These are phyloP conservation scores for Backusella tuberculispora DNA, from an alignment of 192 early-diverging fungal genomes.

Conservation along the genomic window DNA sequence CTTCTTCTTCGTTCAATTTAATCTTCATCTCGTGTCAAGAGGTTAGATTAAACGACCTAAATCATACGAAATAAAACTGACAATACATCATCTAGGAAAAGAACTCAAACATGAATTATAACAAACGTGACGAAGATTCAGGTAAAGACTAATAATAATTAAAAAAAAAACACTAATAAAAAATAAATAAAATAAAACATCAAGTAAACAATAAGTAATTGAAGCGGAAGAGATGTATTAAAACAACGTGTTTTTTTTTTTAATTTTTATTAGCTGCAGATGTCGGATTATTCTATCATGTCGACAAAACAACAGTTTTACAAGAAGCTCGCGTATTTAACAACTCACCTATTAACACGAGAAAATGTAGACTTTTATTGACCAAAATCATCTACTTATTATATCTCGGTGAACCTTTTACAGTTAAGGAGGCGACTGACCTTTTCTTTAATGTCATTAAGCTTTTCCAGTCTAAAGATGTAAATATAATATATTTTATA, in stretches of 20 bases:
- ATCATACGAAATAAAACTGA: background rate
- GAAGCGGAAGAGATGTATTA: background rate
- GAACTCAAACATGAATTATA: slow-evolving; percentile 53
- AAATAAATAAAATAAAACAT: background rate
- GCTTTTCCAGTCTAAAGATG: slow-evolving; percentile 95
- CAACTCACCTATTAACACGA: slow-evolving; percentile 92
- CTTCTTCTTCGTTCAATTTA: background rate
- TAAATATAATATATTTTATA: slow-evolving; percentile 40
- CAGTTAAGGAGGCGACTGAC: slow-evolving; percentile 92
- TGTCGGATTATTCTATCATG: slow-evolving; percentile 80
- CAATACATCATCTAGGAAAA: background rate
- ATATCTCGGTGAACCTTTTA: slow-evolving; percentile 88
- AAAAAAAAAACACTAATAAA: background rate
- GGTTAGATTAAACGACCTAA: background rate
- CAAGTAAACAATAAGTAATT: too few species aligned
- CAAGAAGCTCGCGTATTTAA: slow-evolving; percentile 98
- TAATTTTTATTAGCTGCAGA: slow-evolving; percentile 39
- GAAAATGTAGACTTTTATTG: slow-evolving; percentile 90
- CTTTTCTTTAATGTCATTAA: slow-evolving; percentile 97
- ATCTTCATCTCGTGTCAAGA: slow-evolving; percentile 8
- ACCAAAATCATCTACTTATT: slow-evolving; percentile 94
- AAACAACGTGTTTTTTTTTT: background rate
- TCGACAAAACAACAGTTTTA: slow-evolving; percentile 91
- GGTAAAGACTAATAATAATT: slow-evolving; percentile 42
- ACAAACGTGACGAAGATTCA: slow-evolving; percentile 72